Base-by-base conservation (phyloP, 2,329 filamentous ascomycete species). In the Colletotrichum sp. region DNA sequence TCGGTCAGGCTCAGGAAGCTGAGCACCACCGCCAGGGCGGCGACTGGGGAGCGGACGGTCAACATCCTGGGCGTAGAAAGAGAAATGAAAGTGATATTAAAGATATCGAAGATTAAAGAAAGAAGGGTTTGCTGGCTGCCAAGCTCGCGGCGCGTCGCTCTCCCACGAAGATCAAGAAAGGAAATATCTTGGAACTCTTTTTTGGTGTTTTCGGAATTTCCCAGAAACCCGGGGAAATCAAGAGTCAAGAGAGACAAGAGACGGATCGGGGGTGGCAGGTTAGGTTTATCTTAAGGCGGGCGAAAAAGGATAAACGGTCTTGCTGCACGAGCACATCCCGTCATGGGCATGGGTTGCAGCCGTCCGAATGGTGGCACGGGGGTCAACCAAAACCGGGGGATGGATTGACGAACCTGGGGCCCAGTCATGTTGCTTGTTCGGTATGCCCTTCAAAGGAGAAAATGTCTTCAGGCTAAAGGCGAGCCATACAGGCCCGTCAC, bases 1-100 rank as follows among this genome's bases (percentile, higher is more conserved):
- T 66, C 26, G 34, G 60, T 72, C 62, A 77, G 13, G 62, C 71
- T 75, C 66, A 76, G 64, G 6, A 78, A 49, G 60, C 69, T 52
- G 55, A 78, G 75, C 60, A 77, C 68, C 28, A 77, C 69, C 65
- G 70, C 59, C 13, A 78, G 67, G 26, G 75, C 75, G 65, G 75
- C 69, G 26, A 74, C 39, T 28, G 64, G 70, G 15, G 72, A 77
- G 44, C 72, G 72, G 69, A 76, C 30, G 71, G 72, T 77, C 75
- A 76, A 77, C 77, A 78, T 78, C 75, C 67, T 78, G 71, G 21
- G 28, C 55, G 55, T 24, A 36, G 12, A 21, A 49, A 24, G 49
- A 44, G 18, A 34, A 59, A 52, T 49, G 15, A 26, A 60, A 44
- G 18, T 21, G 26, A 28, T 59, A 76, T 69, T 76, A 68, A 39